These are phyloP conservation scores for Leccinum truebloodii DNA, from an alignment of 768 basidiomycete genomes.

Conservation along the genomic window DNA sequence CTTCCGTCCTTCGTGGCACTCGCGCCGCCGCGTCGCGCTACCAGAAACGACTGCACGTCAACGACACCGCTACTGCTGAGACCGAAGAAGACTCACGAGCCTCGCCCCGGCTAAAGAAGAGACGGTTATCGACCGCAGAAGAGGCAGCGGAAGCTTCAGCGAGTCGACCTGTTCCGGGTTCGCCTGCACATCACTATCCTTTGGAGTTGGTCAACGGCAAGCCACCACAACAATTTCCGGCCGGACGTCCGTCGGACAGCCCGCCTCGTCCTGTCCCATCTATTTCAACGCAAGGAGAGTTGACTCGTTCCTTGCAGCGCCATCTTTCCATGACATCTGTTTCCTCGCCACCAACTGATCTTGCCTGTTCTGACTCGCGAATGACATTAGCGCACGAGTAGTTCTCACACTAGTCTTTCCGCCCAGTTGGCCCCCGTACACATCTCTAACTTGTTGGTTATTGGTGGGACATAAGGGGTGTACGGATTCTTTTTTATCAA, in stretches of 20 bases:
- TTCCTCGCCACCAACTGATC: slow-evolving; percentile 12
- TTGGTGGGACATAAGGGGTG: background rate
- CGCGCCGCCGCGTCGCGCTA: slow-evolving; percentile 4
- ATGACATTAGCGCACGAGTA: slow-evolving; percentile 23
- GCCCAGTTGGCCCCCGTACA: background rate
- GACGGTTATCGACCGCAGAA: slow-evolving; percentile 18
- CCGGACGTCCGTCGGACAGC: slow-evolving; percentile 20
- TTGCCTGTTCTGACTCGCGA: slow-evolving; percentile 24
- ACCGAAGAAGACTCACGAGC: slow-evolving; percentile 6
- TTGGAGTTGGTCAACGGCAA: slow-evolving; percentile 30
- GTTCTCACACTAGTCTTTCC: background rate
- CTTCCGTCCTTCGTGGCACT: slow-evolving; percentile 16
- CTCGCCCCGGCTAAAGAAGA: slow-evolving; percentile 30
- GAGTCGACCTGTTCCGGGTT: slow-evolving; percentile 7
- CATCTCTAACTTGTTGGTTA: background rate
- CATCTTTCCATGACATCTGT: slow-evolving; percentile 29
- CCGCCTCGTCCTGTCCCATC: slow-evolving; percentile 1
- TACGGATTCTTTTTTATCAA: slow-evolving; percentile 12
- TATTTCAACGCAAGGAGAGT: slow-evolving; percentile 11
- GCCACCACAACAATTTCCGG: slow-evolving; percentile 33
- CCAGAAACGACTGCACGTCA: slow-evolving; percentile 28
- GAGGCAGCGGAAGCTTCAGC: slow-evolving; percentile 1
- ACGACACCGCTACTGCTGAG: slow-evolving; percentile 9
- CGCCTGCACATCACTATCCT: slow-evolving; percentile 10
- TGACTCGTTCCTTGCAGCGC: slow-evolving; percentile 27